Conservation (phyloP, 2,329 filamentous ascomycete species). For the Geosmithia putterillii region DNA sequence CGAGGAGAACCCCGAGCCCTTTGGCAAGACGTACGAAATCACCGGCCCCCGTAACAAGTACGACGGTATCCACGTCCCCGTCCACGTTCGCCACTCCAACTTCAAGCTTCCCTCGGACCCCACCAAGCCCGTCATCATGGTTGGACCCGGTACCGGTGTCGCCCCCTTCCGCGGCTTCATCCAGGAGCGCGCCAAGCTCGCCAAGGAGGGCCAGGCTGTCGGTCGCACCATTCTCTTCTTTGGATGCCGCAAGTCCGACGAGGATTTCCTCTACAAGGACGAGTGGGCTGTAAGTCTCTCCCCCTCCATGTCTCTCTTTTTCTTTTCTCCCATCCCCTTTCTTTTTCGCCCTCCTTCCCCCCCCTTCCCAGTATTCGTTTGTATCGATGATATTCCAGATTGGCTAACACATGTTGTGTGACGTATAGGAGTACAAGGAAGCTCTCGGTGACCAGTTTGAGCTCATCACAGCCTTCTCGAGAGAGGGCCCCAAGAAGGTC, state of each 20-base stretch:
- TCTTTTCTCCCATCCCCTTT: no score
- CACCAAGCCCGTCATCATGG: constrained; percentile 86
- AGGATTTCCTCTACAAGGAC: constrained; percentile 85
- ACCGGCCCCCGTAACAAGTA: constrained; percentile 92
- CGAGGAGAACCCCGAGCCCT: constrained; percentile 67
- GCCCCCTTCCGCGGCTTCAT: constrained; percentile 93
- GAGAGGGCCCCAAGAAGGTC: constrained; percentile 75
- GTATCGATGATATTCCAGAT: no score
- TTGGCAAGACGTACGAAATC: constrained; percentile 78
- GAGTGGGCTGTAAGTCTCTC: constrained; percentile 88
- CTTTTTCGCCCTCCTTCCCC: background rate
- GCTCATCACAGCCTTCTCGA: constrained; percentile 90
- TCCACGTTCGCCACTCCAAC: constrained; percentile 95
- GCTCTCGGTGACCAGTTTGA: constrained; percentile 80
- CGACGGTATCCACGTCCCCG: constrained; percentile 85
- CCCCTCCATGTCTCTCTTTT: no score
- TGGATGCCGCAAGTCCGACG: constrained; percentile 74
- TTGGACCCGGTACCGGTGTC: constrained; percentile 91
- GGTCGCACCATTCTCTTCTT: constrained; percentile 89
- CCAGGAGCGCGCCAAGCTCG: constrained; percentile 81
- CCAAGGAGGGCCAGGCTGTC: constrained; percentile 66
- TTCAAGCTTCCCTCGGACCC: constrained; percentile 98
- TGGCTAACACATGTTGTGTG: constrained; percentile 16
- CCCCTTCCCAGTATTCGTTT: constrained; percentile 1
- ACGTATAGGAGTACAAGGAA: constrained; percentile 69